Base-by-base conservation (phyloP, 495 filamentous ascomycete species). In the Aspergillus asperescens region DNA sequence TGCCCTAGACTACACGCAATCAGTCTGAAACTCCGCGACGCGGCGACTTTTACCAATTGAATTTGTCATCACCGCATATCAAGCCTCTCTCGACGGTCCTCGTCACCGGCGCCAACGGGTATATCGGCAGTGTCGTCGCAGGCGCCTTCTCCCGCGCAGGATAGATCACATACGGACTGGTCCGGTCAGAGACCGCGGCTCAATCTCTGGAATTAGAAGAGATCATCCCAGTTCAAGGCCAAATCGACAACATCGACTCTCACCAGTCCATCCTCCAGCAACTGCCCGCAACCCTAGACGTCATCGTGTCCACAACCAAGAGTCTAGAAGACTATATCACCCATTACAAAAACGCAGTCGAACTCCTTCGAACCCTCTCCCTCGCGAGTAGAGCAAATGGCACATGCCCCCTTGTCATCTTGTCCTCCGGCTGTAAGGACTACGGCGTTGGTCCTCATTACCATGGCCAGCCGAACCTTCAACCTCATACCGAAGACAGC, bases 51-150 rank as follows among this genome's bases (percentile, higher is more conserved):
- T n/a, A n/a, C n/a, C n/a, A n/a, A n/a, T n/a, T n/a, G n/a, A n/a
- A n/a, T n/a, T n/a, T n/a, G n/a, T n/a, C n/a, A n/a, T n/a, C n/a
- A n/a, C n/a, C n/a, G n/a, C n/a, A n/a, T n/a, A 35, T 12, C 32
- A 48, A 35, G 28, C 10, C 44, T 5, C 44, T 19, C n/a, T 18
- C 12, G n/a, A 47, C 42, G 1, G 54, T 47, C 24, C 50, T 57
- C 24, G 37, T 57, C 8, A 57, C 55, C 29, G 43, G 55, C 28
- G 55, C 58, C 9, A 57, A 55, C 19, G 55, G 54, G 37, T 57
- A 56, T 25, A 61, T 61, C 37, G 48, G 55, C 44, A 57, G 53
- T 20, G 55, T 49, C 16, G 55, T 53, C 9, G 49, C 49, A 13
- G 35, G 43, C 16, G 55, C 55, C 12, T 57, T 57, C 49, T 25